Evolutionary conservation across 2,329 filamentous ascomycete species (phyloP).

Genomic region (Fusarium multiceps): DNA sequence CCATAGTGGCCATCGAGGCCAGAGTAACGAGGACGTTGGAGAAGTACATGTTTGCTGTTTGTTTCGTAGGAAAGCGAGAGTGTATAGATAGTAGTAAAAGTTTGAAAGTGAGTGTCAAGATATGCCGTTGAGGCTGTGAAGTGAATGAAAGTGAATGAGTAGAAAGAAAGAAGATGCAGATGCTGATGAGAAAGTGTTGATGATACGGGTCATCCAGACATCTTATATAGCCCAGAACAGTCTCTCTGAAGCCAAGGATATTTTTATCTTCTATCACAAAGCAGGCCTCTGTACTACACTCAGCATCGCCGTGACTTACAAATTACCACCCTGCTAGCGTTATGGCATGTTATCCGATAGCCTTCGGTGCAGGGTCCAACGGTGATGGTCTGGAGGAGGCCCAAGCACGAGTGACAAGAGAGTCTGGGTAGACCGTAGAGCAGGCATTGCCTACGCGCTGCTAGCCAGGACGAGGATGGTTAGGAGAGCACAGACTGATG

Average conservation of each 20-base stretch:
- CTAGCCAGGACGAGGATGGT: conserved; percentile 25
- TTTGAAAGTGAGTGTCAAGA: conserved; percentile 11
- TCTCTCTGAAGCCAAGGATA: not conserved
- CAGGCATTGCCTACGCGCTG: not conserved
- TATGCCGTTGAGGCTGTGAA: conserved; percentile 17
- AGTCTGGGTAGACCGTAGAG: conserved; percentile 4
- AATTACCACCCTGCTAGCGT: conserved; percentile 4
- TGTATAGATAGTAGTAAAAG: not conserved
- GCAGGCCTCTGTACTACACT: not conserved
- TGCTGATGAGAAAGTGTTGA: conserved; percentile 18
- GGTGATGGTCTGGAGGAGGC: conserved; percentile 6
- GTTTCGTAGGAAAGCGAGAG: not conserved
- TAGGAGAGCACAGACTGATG: conserved; percentile 2
- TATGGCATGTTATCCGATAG: conserved; percentile 8
- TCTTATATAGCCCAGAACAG: conserved; percentile 30
- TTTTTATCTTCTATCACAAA: not conserved
- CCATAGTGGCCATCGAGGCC: conserved; percentile 45
- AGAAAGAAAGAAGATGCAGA: conserved; percentile 16
- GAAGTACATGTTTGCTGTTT: conserved; percentile 48
- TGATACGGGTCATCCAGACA: conserved; percentile 8
- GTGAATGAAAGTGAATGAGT: conserved; percentile 32
- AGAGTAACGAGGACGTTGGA: conserved; percentile 42
- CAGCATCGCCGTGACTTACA: not conserved
- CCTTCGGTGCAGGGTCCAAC: conserved; percentile 1
- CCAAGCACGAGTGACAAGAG: conserved; percentile 16